Base-by-base conservation (phyloP, 306 rosid genomes). In the Carpinus viminea region DNA sequence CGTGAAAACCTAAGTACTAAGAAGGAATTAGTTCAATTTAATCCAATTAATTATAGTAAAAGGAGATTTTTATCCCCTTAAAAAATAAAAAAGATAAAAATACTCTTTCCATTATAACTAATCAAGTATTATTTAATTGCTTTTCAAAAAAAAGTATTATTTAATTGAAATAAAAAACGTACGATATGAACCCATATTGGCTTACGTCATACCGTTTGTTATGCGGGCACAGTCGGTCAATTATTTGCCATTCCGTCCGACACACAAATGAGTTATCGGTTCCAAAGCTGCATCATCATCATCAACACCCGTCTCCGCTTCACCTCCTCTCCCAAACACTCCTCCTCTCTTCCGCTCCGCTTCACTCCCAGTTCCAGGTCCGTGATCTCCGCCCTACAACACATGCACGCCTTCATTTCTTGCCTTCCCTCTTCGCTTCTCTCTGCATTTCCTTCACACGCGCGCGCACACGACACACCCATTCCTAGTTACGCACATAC, bases 351-450 rank as follows among this genome's bases (percentile, higher is more conserved):
- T 62, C 62, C 52, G 2, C 68, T 76, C 28, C 86, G 17, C 53
- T 68, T 12, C 86, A 54, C 71, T 68, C 72, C 82, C 21, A 83
- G 61, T 68, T 68, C 82, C 28, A 84, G 89, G 90, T 90, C 34
- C 48, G 31, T 20, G 17, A 16, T 11, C 55, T 48, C 2, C 47
- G 5, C 59, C 0, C 15, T 12, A 3, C 48, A 13, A 54, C 31
- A n/a, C 43, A 9, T 16, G 7, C 41, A 46, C 26, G 6, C 0
- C 66, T 18, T 7, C 50, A 0, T 73, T 51, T 18, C 4, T 24
- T 45, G 2, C 24, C 2, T 9, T 3, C 51, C 38, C 7, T 59
- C 65, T 21, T 11, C 11, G 38, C 12, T 46, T 17, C 1, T 31
- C 18, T 2, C 26, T n/a, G 13, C 70, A 21, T 68, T 41, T 68